These are phyloP conservation scores for Penicillium atrosanguineum DNA, from an alignment of 495 filamentous ascomycete species.

Conservation along the genomic window DNA sequence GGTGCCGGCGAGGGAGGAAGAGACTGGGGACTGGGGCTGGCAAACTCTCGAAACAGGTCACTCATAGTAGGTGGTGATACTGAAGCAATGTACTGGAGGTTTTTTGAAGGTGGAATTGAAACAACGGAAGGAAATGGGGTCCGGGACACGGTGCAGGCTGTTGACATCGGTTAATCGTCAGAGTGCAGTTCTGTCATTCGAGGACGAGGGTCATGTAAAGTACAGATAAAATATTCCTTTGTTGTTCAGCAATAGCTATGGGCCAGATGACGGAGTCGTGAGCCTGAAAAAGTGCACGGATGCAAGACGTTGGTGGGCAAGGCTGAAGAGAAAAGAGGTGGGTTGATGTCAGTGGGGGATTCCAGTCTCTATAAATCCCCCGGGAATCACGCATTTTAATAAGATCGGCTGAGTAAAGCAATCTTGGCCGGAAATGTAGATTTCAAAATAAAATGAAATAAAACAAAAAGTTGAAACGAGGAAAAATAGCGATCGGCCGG, in stretches of 20 bases:
- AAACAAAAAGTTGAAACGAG: neutral
- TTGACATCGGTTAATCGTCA: neutral
- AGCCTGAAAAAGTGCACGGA: neutral
- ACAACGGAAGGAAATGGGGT: neutral
- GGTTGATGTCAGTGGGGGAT: neutral
- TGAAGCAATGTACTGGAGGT: neutral
- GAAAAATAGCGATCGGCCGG: too few relatives aligned
- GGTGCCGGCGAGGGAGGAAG: constrained; percentile 37
- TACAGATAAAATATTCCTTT: neutral
- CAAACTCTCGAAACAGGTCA: neutral
- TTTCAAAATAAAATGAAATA: neutral
- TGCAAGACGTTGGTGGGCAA: neutral
- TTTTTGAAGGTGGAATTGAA: neutral
- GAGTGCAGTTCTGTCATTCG: neutral
- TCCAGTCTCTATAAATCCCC: constrained; percentile 10
- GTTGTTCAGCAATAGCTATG: neutral
- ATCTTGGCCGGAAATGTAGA: constrained; percentile 1
- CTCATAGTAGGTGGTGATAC: neutral
- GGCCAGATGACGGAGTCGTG: neutral
- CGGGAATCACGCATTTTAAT: constrained; percentile 1
- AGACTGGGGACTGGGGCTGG: neutral
- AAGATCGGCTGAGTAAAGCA: constrained; percentile 7
- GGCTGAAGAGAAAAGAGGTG: constrained; percentile 2
- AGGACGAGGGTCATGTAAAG: neutral
- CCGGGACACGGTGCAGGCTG: neutral